Percentiles rank a stretch among this genome's conserved stretches.
These are phyloP conservation scores for Lentinula detonsa DNA, from an alignment of 768 basidiomycete species.

Conservation along the genomic window DNA sequence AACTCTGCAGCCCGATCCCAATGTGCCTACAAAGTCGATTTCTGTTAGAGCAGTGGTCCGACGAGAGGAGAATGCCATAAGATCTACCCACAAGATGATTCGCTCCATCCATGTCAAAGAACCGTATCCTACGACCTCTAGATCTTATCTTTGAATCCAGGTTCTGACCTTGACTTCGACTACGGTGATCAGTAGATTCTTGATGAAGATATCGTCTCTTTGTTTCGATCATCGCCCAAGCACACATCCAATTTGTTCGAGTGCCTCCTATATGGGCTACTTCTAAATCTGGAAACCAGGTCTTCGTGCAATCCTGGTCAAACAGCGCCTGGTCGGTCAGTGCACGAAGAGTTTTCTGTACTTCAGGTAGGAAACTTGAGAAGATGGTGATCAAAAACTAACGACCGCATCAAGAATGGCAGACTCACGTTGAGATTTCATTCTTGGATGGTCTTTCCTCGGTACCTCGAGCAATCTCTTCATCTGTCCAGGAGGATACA, in stretches of 20 bases:
- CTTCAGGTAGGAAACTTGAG: background rate
- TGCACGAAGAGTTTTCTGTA: background rate
- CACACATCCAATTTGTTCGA: conserved; percentile 5
- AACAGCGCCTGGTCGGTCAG: conserved; percentile 5
- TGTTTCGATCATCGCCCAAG: conserved; percentile 8
- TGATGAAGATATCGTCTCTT: conserved; percentile 3
- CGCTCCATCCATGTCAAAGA: background rate
- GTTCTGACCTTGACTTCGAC: background rate
- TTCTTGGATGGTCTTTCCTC: background rate
- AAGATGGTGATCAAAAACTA: background rate
- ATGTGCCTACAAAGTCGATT: background rate
- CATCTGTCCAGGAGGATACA: conserved; percentile 7
- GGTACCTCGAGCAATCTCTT: conserved; percentile 1
- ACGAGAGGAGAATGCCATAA: background rate
- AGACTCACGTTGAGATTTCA: conserved; percentile 6
- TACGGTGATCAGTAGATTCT: background rate
- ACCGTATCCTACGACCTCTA: background rate
- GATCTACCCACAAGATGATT: background rate
- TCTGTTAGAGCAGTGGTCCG: background rate
- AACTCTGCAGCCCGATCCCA: background rate
- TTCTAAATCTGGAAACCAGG: conserved; percentile 4
- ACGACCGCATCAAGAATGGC: background rate
- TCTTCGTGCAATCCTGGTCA: background rate
- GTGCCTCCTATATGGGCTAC: conserved; percentile 1
- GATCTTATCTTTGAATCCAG: background rate